Evolutionary conservation across 495 filamentous ascomycete genomes (phyloP).

Genomic region (Cetradonia linearis): DNA sequence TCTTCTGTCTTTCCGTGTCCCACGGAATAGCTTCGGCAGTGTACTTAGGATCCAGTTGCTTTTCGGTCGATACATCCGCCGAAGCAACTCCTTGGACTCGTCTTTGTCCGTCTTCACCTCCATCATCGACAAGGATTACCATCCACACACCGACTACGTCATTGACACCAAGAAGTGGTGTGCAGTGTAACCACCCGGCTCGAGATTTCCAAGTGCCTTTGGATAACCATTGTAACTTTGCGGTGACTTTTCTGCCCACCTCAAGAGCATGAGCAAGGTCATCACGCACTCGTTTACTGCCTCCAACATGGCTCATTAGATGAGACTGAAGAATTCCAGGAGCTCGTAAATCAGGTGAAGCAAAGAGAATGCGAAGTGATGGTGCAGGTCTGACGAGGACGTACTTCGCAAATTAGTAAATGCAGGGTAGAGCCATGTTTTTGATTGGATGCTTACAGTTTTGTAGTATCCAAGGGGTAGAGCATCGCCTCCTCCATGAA

Average conservation of each 20-base stretch:
- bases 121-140: conserved; percentile 48
- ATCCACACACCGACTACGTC: conserved; percentile 54
- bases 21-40: conserved; percentile 13
- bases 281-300: conserved; percentile 41
- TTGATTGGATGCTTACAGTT: conserved; percentile 28
- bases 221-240: conserved; percentile 51
- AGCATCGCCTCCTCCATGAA: conserved; percentile 13
- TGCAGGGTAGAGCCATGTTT: neutral
- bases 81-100: conserved; percentile 15
- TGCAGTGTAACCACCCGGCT: conserved; percentile 52
- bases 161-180: conserved; percentile 48
- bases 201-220: conserved; percentile 39
- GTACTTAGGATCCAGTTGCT: conserved; percentile 3
- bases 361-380: conserved; percentile 54
- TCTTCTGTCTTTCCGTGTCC: conserved; percentile 3
- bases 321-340: conserved; percentile 55
- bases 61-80: neutral
- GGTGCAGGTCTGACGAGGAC: conserved; percentile 53
- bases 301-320: conserved; percentile 50
- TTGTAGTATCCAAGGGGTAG: conserved; percentile 36
- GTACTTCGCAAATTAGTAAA: conserved; percentile 36
- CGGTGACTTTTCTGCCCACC: conserved; percentile 53
- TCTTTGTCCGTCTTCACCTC: conserved; percentile 24
- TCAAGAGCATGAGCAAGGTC: conserved; percentile 48
- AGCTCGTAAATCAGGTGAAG: conserved; percentile 51